phyloP scores from a whole-genome alignment of 768 basidiomycete genomes.

The Serpula lacrymans region DNA sequence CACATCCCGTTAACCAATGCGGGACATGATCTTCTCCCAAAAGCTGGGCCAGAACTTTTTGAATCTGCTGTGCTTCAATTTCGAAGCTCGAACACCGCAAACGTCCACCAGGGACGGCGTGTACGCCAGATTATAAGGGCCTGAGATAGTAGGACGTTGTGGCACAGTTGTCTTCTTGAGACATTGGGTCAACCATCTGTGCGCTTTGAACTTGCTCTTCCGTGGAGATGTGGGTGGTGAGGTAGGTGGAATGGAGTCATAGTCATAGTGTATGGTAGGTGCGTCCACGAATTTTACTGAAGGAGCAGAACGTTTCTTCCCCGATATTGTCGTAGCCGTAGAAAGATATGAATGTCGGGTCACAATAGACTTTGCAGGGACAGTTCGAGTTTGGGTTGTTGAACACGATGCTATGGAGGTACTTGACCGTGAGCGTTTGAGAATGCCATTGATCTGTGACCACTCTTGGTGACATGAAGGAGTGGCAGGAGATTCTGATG shows the following conservation, averaged over 20 bases:
- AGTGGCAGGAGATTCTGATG: not conserved
- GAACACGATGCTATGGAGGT: constrained; percentile 35
- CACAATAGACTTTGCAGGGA: constrained; percentile 52
- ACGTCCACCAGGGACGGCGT: constrained; percentile 30
- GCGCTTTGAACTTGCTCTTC: constrained; percentile 4
- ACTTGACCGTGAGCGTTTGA: constrained; percentile 30
- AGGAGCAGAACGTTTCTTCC: constrained; percentile 29
- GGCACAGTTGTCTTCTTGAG: constrained; percentile 19
- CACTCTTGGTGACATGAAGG: constrained; percentile 12
- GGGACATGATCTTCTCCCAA: too few relatives aligned
- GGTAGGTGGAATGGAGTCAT: constrained; percentile 13
- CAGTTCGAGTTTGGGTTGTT: constrained; percentile 21
- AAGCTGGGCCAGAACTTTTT: constrained; percentile 25
- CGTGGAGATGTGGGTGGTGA: constrained; percentile 12
- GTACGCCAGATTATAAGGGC: constrained; percentile 26
- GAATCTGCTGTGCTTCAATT: constrained; percentile 20
- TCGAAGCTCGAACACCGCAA: constrained; percentile 11
- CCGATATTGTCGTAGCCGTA: constrained; percentile 29
- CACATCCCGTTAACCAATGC: too few relatives aligned
- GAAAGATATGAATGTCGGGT: constrained; percentile 51
- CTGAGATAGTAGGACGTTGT: constrained; percentile 26
- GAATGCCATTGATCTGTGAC: constrained; percentile 12
- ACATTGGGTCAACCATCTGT: constrained; percentile 25
- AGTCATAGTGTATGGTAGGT: constrained; percentile 55
- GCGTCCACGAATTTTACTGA: constrained; percentile 72